Percentiles rank a stretch among this genome's conserved stretches.
Conservation (phyloP, 116 monocot genomes). For the Trichopus zeylanicus region DNA sequence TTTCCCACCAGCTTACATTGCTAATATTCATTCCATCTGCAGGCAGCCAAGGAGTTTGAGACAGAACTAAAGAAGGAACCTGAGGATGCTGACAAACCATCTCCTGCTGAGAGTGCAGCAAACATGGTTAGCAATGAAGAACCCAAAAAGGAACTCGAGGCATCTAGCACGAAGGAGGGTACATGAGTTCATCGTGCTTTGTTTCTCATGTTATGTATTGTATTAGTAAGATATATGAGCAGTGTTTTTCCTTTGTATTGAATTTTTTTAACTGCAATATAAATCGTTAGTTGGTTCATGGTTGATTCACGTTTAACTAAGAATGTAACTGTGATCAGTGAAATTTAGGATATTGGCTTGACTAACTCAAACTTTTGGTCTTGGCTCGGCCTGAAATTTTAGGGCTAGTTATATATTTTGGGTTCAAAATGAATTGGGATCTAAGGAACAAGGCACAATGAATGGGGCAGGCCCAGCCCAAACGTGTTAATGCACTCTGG, state of each 20-base stretch:
- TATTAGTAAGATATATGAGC: neutral
- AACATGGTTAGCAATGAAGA: constrained; percentile 12
- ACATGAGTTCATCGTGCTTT: constrained; percentile 11
- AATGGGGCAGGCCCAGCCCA: too few species aligned
- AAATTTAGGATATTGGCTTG: too few species aligned
- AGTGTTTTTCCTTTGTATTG: neutral
- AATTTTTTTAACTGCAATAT: neutral
- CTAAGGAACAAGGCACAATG: too few species aligned
- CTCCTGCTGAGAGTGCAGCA: constrained; percentile 10
- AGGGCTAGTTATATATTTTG: too few species aligned
- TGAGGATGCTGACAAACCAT: constrained; percentile 14
- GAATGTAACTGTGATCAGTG: too few species aligned
- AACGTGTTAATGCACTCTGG: too few species aligned
- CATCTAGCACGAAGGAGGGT: constrained; percentile 28
- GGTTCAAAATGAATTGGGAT: too few species aligned
- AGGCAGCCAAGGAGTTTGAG: constrained; percentile 60
- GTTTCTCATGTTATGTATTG: neutral
- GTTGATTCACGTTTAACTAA: neutral
- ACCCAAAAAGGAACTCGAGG: constrained; percentile 29
- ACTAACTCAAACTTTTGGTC: too few species aligned
- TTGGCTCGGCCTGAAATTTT: too few species aligned
- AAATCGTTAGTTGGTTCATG: neutral
- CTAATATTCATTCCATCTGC: constrained; percentile 5
- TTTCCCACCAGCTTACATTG: too few species aligned
- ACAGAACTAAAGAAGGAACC: constrained; percentile 36